These are phyloP conservation scores for Plasmodium relictum DNA, from an alignment of 169 alveolate species.

Conservation along the genomic window DNA sequence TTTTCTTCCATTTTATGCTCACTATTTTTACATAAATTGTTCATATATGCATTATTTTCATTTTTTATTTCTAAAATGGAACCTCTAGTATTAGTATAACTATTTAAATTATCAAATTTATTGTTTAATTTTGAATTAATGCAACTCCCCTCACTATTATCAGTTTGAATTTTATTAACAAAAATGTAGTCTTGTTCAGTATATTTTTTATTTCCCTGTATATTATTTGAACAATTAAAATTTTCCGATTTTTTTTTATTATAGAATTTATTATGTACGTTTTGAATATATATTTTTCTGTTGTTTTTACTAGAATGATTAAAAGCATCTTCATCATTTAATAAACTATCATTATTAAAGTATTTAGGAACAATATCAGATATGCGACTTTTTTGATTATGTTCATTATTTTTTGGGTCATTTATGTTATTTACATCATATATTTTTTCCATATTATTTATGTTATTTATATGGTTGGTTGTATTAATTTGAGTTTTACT, in stretches of 20 bases:
- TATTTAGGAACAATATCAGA: not conserved
- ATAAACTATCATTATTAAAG: conserved; percentile 7
- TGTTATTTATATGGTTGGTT: conserved; percentile 1
- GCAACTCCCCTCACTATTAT: not conserved
- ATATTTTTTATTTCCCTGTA: conserved; percentile 3
- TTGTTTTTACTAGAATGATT: conserved; percentile 1
- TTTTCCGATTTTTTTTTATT: not conserved
- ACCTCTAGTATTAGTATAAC: conserved; percentile 2
- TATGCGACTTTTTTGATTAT: not conserved
- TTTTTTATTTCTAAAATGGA: conserved; percentile 11
- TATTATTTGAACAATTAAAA: conserved; percentile 18
- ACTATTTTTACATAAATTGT: conserved; percentile 2
- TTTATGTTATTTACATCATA: not conserved
- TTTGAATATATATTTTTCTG: not conserved
- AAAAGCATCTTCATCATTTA: conserved; percentile 11
- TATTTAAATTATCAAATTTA: conserved; percentile 7
- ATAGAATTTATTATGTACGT: conserved; percentile 2
- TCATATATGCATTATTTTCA: not conserved
- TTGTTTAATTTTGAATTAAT: conserved; percentile 13
- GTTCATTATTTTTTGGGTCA: not conserved
- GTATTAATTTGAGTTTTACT: conserved; percentile 7
- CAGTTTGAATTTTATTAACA: conserved; percentile 4
- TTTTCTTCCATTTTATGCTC: conserved; percentile 3
- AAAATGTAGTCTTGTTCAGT: conserved; percentile 2
- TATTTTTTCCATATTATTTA: not conserved